Evolutionary conservation across 305 asterid species (phyloP).

Genomic region (Withania somnifera): DNA sequence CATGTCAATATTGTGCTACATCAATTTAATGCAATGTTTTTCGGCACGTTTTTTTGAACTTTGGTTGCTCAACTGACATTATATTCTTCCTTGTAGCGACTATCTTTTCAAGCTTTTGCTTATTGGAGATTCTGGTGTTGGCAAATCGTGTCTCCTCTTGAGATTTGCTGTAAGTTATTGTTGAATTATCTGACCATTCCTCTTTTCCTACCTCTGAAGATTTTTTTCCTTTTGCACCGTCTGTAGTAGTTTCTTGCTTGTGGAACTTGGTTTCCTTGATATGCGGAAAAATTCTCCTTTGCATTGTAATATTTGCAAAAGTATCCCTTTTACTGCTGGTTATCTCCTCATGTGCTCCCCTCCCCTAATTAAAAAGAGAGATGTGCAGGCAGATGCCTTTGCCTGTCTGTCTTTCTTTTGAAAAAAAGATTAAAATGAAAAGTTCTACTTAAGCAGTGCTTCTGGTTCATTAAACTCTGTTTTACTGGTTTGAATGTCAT

Average conservation of each 20-base stretch:
- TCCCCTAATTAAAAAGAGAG: background rate
- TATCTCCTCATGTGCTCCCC: background rate
- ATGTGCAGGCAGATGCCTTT: background rate
- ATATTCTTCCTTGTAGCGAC: conserved; percentile 4
- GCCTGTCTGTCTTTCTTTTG: background rate
- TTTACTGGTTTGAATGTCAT: background rate
- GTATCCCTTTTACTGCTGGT: background rate
- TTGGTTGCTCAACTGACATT: background rate
- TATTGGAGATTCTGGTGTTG: conserved; percentile 16
- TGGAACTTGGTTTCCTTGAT: background rate
- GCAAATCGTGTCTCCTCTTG: conserved; percentile 13
- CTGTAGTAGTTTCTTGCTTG: background rate
- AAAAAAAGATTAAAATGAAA: too few species aligned
- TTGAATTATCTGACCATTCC: background rate
- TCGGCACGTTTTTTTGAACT: background rate
- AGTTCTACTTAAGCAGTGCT: background rate
- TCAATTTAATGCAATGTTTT: background rate
- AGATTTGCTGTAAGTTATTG: conserved; percentile 16
- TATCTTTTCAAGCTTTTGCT: conserved; percentile 16
- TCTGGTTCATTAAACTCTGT: background rate
- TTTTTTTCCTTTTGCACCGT: background rate
- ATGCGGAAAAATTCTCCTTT: background rate
- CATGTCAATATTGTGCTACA: background rate
- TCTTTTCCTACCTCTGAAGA: background rate
- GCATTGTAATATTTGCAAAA: background rate